phyloP scores from a whole-genome alignment of 331 rosid species.

The Spiraea crenata region DNA sequence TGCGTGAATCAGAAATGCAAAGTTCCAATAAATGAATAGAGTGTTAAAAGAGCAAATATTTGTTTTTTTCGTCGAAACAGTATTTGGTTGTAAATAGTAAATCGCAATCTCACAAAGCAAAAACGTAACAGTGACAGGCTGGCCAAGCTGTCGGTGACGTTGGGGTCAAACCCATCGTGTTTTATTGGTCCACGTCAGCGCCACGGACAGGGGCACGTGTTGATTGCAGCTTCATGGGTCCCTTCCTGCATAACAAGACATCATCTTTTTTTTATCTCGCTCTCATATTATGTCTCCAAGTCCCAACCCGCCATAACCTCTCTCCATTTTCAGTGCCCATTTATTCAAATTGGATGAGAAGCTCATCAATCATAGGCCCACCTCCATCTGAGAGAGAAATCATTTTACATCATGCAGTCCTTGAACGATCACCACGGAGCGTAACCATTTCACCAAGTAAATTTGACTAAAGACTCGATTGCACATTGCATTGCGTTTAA shows the following conservation, averaged over 20 bases:
- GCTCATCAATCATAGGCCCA: slow-evolving; percentile 13
- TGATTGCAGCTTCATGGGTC: slow-evolving; percentile 51
- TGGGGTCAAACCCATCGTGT: slow-evolving; percentile 38
- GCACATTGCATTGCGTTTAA: too few relatives aligned
- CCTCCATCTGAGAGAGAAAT: slow-evolving; percentile 9
- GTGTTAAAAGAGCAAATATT: too few relatives aligned
- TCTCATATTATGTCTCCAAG: background rate
- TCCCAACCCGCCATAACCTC: background rate
- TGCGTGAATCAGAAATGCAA: too few relatives aligned
- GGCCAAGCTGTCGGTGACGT: slow-evolving; percentile 45
- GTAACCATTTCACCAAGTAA: too few relatives aligned
- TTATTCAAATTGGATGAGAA: slow-evolving; percentile 25
- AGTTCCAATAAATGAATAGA: too few relatives aligned
- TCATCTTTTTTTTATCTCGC: slow-evolving; percentile 9
- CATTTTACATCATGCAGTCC: too few relatives aligned
- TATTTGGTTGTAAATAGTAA: slow-evolving; percentile 13
- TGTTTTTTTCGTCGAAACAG: too few relatives aligned
- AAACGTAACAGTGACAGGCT: slow-evolving; percentile 36
- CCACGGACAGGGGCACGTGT: slow-evolving; percentile 76
- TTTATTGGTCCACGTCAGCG: slow-evolving; percentile 48
- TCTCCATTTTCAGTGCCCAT: slow-evolving; percentile 46
- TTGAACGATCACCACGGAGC: too few relatives aligned
- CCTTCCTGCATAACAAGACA: slow-evolving; percentile 42
- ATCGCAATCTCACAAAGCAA: background rate
- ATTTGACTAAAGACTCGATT: too few relatives aligned